Conservation (phyloP, 192 early-diverging fungal species). For the Chytriomyces sp. region DNA sequence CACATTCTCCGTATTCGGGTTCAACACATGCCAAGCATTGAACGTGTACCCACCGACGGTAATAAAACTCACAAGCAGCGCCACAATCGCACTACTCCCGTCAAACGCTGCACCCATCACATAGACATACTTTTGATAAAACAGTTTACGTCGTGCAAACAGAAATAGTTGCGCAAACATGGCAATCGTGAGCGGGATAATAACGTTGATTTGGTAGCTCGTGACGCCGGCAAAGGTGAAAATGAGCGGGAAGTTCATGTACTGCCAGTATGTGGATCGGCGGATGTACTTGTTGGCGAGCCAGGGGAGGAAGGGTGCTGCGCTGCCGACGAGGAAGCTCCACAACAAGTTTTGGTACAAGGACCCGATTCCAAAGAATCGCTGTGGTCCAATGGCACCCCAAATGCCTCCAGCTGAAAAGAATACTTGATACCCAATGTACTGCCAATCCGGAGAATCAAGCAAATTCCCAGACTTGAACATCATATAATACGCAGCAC, state of each 20-base stretch:
- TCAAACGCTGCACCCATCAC: slow-evolving; percentile 64
- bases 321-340: slow-evolving; percentile 37
- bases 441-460: slow-evolving; percentile 11
- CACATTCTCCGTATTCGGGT: slow-evolving; percentile 20
- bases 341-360: slow-evolving; percentile 26
- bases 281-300: slow-evolving; percentile 32
- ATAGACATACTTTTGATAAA: slow-evolving; percentile 61
- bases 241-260: slow-evolving; percentile 39
- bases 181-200: neutral
- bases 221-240: neutral
- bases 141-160: slow-evolving; percentile 7
- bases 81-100: slow-evolving; percentile 38
- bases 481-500: slow-evolving; percentile 8
- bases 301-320: slow-evolving; percentile 43
- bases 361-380: slow-evolving; percentile 58
- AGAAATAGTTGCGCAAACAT: slow-evolving; percentile 12
- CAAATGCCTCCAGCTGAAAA: slow-evolving; percentile 32
- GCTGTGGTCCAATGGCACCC: slow-evolving; percentile 68
- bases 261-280: slow-evolving; percentile 29
- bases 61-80: slow-evolving; percentile 1
- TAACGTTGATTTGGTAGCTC: neutral
- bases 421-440: slow-evolving; percentile 25
- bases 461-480: slow-evolving; percentile 19
- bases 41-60: neutral
- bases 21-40: neutral